Percentiles rank a stretch among this genome's conserved stretches.
phyloP scores from a whole-genome alignment of 805 yeast species.

The Saturnispora zaruensis region DNA sequence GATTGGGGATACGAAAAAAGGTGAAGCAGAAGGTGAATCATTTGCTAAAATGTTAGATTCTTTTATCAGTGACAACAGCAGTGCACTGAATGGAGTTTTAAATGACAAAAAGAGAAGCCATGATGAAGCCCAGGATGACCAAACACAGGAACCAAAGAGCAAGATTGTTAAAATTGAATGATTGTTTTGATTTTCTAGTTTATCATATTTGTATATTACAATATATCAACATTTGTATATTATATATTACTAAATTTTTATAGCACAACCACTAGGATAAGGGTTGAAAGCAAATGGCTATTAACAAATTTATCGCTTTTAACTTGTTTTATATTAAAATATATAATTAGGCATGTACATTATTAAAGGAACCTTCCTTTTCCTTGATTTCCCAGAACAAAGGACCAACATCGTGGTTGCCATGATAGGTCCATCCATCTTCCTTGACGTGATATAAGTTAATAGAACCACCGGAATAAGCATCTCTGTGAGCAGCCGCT shows the following conservation, averaged over 20 bases:
- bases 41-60: conserved; percentile 8
- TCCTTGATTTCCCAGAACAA: conserved; percentile 88
- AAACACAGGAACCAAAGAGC: neutral
- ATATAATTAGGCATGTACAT: conserved; percentile 42
- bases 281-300: neutral
- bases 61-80: conserved; percentile 9
- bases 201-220: neutral
- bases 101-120: conserved; percentile 1
- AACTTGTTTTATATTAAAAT: neutral
- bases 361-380: conserved; percentile 81
- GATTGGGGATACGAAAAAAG: conserved; percentile 1
- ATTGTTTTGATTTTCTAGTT: neutral
- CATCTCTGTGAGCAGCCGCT: conserved; percentile 98
- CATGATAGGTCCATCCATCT: conserved; percentile 92
- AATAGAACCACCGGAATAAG: conserved; percentile 94
- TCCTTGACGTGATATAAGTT: conserved; percentile 91
- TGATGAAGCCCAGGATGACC: neutral
- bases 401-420: conserved; percentile 87
- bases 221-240: conserved; percentile 1
- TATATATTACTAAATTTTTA: neutral
- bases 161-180: conserved; percentile 5
- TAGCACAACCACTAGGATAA: neutral
- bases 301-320: neutral
- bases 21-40: neutral
- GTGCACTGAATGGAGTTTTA: conserved; percentile 5